phyloP scores from a whole-genome alignment of 257 asterid genomes.

The Penstemon eatonii region DNA sequence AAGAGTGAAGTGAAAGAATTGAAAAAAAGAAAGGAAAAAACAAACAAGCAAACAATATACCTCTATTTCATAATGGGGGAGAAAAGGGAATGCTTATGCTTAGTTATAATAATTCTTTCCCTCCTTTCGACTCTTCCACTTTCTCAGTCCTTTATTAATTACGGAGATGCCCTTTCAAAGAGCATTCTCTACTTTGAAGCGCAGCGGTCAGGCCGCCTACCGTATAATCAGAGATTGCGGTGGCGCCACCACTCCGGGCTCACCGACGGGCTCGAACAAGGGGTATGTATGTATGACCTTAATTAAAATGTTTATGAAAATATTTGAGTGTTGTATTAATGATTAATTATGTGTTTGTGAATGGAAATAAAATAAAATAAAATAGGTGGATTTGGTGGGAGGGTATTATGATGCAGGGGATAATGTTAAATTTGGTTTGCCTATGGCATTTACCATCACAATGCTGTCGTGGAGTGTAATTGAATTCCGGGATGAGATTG shows the following conservation, averaged over 20 bases:
- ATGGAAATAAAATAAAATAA: conserved; percentile 1
- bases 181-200: conserved; percentile 91
- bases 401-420: conserved; percentile 69
- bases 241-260: conserved; percentile 99
- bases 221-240: conserved; percentile 67
- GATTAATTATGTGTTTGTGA: neutral
- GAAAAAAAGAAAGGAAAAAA: neutral
- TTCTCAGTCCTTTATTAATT: neutral
- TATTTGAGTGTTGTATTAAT: neutral
- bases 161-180: conserved; percentile 72
- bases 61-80: neutral
- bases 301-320: neutral
- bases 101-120: conserved; percentile 2
- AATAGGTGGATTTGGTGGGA: conserved; percentile 60
- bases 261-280: conserved; percentile 89
- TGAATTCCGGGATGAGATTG: conserved; percentile 41
- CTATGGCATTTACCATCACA: conserved; percentile 63
- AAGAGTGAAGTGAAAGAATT: conserved; percentile 12
- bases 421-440: conserved; percentile 57
- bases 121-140: conserved; percentile 10
- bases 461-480: conserved; percentile 55
- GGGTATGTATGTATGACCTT: conserved; percentile 39
- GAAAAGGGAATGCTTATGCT: neutral
- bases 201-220: conserved; percentile 92
- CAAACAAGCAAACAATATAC: too few relatives aligned